These are phyloP conservation scores for Betula pendula DNA, from an alignment of 306 rosid species.

Conservation along the genomic window DNA sequence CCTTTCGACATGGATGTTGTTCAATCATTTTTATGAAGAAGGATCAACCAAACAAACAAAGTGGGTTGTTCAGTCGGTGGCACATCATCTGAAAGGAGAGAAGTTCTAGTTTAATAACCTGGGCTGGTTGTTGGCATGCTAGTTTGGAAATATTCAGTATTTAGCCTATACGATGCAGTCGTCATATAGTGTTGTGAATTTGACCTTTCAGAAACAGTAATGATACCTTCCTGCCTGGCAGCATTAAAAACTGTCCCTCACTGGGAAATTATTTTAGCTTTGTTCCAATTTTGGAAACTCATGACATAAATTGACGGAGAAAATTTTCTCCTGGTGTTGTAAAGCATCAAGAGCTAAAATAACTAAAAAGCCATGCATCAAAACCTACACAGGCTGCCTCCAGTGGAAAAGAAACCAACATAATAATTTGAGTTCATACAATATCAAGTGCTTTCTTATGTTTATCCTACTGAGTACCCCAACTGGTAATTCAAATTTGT, in stretches of 20 bases:
- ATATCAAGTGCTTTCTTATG: neutral
- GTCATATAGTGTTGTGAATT: neutral
- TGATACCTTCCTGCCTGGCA: neutral
- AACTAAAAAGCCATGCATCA: neutral
- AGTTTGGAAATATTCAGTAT: neutral
- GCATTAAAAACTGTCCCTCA: neutral
- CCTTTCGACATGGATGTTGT: neutral
- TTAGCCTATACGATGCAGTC: neutral
- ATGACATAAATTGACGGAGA: neutral
- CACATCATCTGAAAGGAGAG: too few relatives aligned
- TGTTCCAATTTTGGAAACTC: neutral
- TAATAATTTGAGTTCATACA: neutral
- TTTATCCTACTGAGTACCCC: neutral
- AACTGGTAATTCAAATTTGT: neutral
- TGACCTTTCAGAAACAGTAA: neutral
- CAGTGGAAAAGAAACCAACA: neutral
- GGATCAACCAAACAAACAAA: conserved; percentile 13
- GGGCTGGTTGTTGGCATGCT: conserved; percentile 9
- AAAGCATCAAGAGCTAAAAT: neutral
- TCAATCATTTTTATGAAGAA: neutral
- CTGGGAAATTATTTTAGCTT: neutral
- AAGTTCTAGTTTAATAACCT: neutral
- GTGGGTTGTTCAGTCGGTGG: conserved; percentile 2
- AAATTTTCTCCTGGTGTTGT: neutral
- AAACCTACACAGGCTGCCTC: neutral